Evolutionary conservation across 306 rosid species (phyloP), one percentile per base, ranked within the genome.

Genomic region (Citrullus mucosospermus): DNA sequence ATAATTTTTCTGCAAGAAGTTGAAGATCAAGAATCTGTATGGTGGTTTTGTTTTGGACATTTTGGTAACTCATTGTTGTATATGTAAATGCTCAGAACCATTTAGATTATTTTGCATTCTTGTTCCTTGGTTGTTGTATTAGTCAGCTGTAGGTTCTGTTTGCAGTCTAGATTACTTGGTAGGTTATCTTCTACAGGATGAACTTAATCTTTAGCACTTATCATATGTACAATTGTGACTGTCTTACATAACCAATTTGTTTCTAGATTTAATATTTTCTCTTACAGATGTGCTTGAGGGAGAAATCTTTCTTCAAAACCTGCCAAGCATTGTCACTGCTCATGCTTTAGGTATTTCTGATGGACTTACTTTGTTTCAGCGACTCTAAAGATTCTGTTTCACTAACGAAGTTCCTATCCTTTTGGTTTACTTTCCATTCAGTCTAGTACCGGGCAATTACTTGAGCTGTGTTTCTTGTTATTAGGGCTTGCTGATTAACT

Each of bases 221-320:
- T 44, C n/a, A 1, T 22, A 22, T 6, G 9, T 25, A 17, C 28
- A 1, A 20, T 22, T 43, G 18, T n/a, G 55, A 43, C 30, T n/a
- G 53, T 67, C 12, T 38, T 17, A n/a, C 32, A 18, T 67, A n/a
- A 69, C 34, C 18, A n/a, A 44, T 44, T 22, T 44, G 36, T 44
- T 69, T 39, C 18, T 12, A 10, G 51, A 69, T 30, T 69, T 44
- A 65, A 65, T 65, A 76, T 73, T 78, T 70, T 81, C 66, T 51
- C 83, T 73, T 81, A 25, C 89, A 95, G 97, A 90, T 43, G 89
- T 95, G 81, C 97, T 95, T 55, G 97, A 92, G 83, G 97, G 97
- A 79, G 97, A 95, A 76, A 91, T 95, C 85, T 95, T 95, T 86
- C 98, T 95, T 85, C 98, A 95, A 85, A 95, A 92, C 83, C 85